Base-by-base conservation (phyloP, 495 filamentous ascomycete genomes). In the Podospora didyma region DNA sequence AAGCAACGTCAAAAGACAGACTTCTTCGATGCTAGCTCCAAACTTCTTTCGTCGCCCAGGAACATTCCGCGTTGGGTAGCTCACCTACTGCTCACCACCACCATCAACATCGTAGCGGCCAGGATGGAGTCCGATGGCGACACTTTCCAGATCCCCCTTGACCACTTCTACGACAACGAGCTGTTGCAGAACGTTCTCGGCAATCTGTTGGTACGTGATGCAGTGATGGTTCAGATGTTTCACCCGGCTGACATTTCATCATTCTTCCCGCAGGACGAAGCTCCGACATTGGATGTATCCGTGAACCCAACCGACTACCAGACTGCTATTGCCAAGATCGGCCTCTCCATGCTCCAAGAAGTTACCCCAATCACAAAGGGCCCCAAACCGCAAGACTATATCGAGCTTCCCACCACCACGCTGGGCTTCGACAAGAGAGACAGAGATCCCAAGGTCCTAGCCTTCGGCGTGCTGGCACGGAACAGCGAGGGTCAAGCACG, bases 401-500 rank as follows among this genome's bases (percentile, higher is more conserved):
- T 41, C 37, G 37, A 41, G 37, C 37, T 41, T 14, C 37, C n/a
- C 37, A 41, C 37, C 3, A 41, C 4, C 12, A 11, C 39, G 19
- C 24, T 54, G 2, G 51, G 51, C 16, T 20, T 16, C n/a, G 35
- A 45, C 16, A 24, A 23, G 23, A 2, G 39, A 45, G 39, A 23
- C 17, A 26, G 19, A 46, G 11, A 3, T 14, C 7, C 14, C n/a
- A 41, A 41, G 37, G 11, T 41, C 37, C 37, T 41, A 7, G 12
- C n/a, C 4, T 41, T 41, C 37, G 39, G 39, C 2, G 21, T 42
- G 3, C 41, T 54, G 21, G 51, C 23, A 37, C 45, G 39, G 20
- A 46, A 46, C 22, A 54, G 37, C n/a, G 51, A 54, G 20, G 51
- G 51, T n/a, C 51, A 45, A 22, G 51, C 51, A 7, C 51, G 37